Evolutionary conservation across 768 basidiomycete species (phyloP).

Genomic region (Boletus barrowsii): DNA sequence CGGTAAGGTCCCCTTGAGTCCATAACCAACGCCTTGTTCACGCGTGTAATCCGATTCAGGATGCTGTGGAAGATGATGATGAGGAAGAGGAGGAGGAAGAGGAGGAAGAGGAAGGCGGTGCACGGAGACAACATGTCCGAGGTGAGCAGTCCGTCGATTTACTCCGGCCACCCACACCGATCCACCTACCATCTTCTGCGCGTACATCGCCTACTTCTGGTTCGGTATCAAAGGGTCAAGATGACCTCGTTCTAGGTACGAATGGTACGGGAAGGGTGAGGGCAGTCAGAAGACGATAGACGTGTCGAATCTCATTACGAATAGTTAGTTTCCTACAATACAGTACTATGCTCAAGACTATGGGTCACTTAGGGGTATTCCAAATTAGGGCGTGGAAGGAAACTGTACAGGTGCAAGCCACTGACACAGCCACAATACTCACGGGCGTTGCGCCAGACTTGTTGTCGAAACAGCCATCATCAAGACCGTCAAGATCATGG

Average conservation of each 20-base stretch:
- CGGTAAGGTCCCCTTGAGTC: slow-evolving; percentile 41
- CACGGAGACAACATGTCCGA: slow-evolving; percentile 30
- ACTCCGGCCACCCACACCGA: slow-evolving; percentile 39
- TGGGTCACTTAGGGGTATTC: slow-evolving; percentile 10
- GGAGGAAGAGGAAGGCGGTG: slow-evolving; percentile 28
- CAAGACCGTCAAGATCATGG: slow-evolving; percentile 68
- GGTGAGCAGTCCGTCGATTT: slow-evolving; percentile 37
- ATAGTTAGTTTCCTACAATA: slow-evolving; percentile 10
- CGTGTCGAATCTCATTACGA: slow-evolving; percentile 8
- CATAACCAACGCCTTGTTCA: slow-evolving; percentile 1
- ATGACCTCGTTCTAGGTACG: slow-evolving; percentile 28
- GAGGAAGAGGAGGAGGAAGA: slow-evolving; percentile 54
- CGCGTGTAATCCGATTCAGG: slow-evolving; percentile 33
- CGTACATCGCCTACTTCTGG: slow-evolving; percentile 52
- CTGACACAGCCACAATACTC: slow-evolving; percentile 40
- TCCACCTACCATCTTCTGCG: slow-evolving; percentile 41
- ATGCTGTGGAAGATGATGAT: slow-evolving; percentile 55
- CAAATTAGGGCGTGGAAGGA: slow-evolving; percentile 20
- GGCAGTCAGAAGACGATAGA: slow-evolving; percentile 45
- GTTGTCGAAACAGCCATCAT: slow-evolving; percentile 20
- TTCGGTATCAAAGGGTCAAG: slow-evolving; percentile 44
- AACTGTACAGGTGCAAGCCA: slow-evolving; percentile 67
- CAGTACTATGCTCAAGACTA: not conserved
- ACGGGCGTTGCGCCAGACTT: slow-evolving; percentile 23
- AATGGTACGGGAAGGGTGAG: slow-evolving; percentile 45